These are phyloP conservation scores for Immersiella caudata DNA, from an alignment of 495 filamentous ascomycete genomes.

Conservation along the genomic window DNA sequence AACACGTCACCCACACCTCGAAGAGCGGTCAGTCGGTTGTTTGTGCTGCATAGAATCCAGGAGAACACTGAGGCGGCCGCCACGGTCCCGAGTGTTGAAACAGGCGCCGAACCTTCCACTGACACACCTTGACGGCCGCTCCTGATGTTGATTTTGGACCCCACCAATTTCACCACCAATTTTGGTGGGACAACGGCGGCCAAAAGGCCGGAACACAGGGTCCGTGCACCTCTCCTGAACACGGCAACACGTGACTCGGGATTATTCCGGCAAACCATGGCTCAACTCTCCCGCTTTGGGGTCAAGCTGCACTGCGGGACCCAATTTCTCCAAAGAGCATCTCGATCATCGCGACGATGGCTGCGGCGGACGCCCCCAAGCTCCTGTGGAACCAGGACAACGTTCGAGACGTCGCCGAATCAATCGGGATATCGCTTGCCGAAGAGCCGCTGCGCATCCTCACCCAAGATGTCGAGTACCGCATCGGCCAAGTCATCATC, in stretches of 20 bases:
- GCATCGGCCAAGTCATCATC: constrained; percentile 85
- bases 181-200: too few relatives aligned
- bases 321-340: neutral
- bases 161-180: too few relatives aligned
- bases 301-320: too few relatives aligned
- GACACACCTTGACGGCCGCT: too few relatives aligned
- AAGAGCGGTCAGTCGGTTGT: neutral
- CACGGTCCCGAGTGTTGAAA: neutral
- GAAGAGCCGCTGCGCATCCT: constrained; percentile 84
- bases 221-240: neutral
- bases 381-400: constrained; percentile 94
- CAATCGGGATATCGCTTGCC: constrained; percentile 79
- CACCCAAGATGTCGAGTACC: constrained; percentile 91
- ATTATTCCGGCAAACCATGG: neutral
- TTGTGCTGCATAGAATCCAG: neutral
- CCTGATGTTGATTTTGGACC: too few relatives aligned
- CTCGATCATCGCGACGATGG: constrained; percentile 24
- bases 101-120: neutral
- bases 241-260: neutral
- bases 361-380: constrained; percentile 37
- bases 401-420: constrained; percentile 91
- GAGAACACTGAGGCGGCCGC: neutral
- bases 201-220: neutral
- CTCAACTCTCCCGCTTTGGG: neutral
- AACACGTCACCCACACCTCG: neutral